A percentile compares a stretch with the other conserved stretches of the same genome.
phyloP scores from a whole-genome alignment of 139 green algal genomes.

The Coelastrella sp. region DNA sequence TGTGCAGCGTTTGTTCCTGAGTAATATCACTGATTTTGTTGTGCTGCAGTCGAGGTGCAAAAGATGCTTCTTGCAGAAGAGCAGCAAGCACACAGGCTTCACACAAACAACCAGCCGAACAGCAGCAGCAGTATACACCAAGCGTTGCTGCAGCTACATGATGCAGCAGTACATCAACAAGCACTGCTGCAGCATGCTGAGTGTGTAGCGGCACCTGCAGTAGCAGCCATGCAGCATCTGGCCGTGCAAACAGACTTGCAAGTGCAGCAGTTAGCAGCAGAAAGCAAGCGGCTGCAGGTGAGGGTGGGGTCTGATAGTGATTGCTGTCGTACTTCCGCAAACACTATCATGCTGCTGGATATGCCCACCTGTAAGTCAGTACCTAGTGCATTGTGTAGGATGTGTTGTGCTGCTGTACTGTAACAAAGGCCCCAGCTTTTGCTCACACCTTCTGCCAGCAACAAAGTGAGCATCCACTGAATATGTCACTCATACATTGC shows the following conservation, averaged over 20 bases:
- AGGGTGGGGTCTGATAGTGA: background rate
- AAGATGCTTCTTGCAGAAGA: conserved; percentile 62
- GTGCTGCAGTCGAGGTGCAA: conserved; percentile 29
- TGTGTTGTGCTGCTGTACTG: too few relatives aligned
- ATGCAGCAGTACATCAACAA: conserved; percentile 22
- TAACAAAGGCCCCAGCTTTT: too few relatives aligned
- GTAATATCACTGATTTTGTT: background rate
- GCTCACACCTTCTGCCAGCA: too few relatives aligned
- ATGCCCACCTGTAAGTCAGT: too few relatives aligned
- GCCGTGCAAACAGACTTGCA: conserved; percentile 20
- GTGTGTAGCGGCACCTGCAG: conserved; percentile 32
- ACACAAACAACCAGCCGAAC: conserved; percentile 50
- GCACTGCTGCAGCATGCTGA: conserved; percentile 38
- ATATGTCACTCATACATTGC: too few relatives aligned
- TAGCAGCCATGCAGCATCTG: conserved; percentile 20
- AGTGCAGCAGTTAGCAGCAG: conserved; percentile 23
- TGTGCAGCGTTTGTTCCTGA: too few relatives aligned
- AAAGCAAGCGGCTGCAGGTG: conserved; percentile 21
- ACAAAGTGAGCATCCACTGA: too few relatives aligned
- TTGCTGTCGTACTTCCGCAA: too few relatives aligned
- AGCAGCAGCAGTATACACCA: conserved; percentile 6
- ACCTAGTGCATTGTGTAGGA: too few relatives aligned
- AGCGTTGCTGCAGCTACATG: conserved; percentile 39
- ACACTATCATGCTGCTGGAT: too few relatives aligned
- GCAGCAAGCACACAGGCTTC: conserved; percentile 45